Evolutionary conservation across 225 moss, liverwort and hornwort species (phyloP), one percentile per base, ranked within the genome.

Genomic region (Takakia lepidozioides): DNA sequence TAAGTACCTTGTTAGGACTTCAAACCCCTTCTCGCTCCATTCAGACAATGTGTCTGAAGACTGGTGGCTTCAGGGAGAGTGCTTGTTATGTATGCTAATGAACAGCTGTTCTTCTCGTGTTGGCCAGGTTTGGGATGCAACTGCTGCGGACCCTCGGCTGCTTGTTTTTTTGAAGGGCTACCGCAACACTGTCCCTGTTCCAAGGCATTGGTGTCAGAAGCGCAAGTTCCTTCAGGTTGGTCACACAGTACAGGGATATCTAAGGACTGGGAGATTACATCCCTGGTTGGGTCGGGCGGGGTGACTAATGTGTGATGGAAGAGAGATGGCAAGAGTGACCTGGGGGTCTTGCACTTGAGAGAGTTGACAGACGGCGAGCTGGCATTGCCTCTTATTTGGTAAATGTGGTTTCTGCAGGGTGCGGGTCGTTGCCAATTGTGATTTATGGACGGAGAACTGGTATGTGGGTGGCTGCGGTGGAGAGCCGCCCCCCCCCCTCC

Each of bases 371-470:
- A 73, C 80, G 84, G 74, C 69, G 74, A 77, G 74, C 74, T 90
- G 91, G 82, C 90, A 82, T 95, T 84, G 87, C 95, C 90, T 98
- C 95, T 98, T 98, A 98, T 98, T 84, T 98, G 90, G 82, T 98
- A 90, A 73, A 98, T 75, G 80, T 98, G 95, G 95, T 91, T 87
- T 91, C 80, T 98, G 95, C 95, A 98, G 95, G 95, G 82, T 84
- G 90, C 87, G 82, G 91, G 78, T 80, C 90, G 78, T 90, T 84
- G 60, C 61, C 82, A 66, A 73, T 68, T 85, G 59, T 98, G 87
- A 87, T 75, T 84, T 74, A 66, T 70, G 73, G 84, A 98, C 76
- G 87, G 78, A 87, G 80, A 79, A 84, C 67, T 84, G 95, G 90
- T 87, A 95, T 95, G 95, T 90, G 82, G 90, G 95, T 95, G 95